Evolutionary conservation across 768 basidiomycete species (phyloP).

Genomic region (Hypholoma fasciculare): DNA sequence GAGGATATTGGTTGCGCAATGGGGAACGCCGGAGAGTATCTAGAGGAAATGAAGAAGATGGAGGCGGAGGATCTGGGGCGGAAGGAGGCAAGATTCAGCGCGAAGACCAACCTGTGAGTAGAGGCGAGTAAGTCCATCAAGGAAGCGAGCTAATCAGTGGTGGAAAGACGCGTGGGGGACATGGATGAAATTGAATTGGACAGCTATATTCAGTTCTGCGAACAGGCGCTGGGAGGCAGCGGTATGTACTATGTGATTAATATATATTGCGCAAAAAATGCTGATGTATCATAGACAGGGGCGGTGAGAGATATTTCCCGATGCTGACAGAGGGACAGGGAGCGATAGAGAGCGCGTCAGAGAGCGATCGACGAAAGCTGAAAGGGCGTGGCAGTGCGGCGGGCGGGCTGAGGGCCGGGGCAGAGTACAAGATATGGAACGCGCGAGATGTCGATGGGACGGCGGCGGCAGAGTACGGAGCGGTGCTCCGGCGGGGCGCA

Average conservation of each 20-base stretch:
- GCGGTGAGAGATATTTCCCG: conserved; percentile 15
- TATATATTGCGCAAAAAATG: background rate
- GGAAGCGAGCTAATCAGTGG: conserved; percentile 10
- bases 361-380: conserved; percentile 9
- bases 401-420: conserved; percentile 46
- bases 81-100: conserved; percentile 40
- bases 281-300: conserved; percentile 12
- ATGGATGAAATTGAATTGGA: conserved; percentile 55
- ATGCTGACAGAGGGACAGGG: conserved; percentile 2
- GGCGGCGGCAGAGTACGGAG: conserved; percentile 48
- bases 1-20: conserved; percentile 65
- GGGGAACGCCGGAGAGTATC: conserved; percentile 49
- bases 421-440: conserved; percentile 62
- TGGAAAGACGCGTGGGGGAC: conserved; percentile 52
- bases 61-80: conserved; percentile 28
- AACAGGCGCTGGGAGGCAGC: conserved; percentile 44
- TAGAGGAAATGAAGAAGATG: conserved; percentile 39
- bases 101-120: conserved; percentile 47
- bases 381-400: conserved; percentile 9
- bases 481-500: conserved; percentile 52
- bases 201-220: conserved; percentile 66
- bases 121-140: background rate
- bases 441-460: conserved; percentile 66
- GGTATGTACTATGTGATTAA: conserved; percentile 12
- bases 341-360: conserved; percentile 6